A percentile compares a stretch with the other conserved stretches of the same genome.
These are phyloP conservation scores for Lipomyces sp. DNA, from an alignment of 805 yeast species.

Conservation along the genomic window DNA sequence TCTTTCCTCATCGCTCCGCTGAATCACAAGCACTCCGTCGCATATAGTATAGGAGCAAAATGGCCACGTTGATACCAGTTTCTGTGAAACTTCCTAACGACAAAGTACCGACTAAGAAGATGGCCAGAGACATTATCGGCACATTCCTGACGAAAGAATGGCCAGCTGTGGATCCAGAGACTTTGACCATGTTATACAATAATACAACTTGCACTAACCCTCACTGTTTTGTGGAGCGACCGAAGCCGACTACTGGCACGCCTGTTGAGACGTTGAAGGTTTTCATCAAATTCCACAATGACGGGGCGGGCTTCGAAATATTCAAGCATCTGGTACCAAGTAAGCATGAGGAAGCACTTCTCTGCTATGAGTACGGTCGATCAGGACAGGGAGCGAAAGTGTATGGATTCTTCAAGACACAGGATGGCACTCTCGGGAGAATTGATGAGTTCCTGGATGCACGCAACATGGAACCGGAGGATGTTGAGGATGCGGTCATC, in stretches of 20 bases:
- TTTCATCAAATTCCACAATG: background rate
- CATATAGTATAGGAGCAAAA: background rate
- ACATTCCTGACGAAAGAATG: constrained; percentile 3
- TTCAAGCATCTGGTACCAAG: background rate
- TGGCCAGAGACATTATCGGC: constrained; percentile 3
- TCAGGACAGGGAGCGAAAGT: constrained; percentile 2
- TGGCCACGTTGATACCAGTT: background rate
- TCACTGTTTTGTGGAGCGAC: background rate
- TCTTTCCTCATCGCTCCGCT: background rate
- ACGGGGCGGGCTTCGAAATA: background rate
- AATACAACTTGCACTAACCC: background rate
- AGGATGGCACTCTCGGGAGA: constrained; percentile 1
- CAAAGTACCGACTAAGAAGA: constrained; percentile 3
- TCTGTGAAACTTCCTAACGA: background rate
- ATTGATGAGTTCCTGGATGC: constrained; percentile 3
- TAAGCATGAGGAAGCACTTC: background rate
- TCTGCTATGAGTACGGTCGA: constrained; percentile 1
- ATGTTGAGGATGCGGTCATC: constrained; percentile 5
- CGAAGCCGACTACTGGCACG: background rate
- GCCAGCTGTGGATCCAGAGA: constrained; percentile 1
- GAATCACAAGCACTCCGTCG: background rate
- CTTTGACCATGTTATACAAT: background rate
- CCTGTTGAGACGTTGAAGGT: constrained; percentile 4
- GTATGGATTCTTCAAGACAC: constrained; percentile 4
- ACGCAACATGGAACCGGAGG: constrained; percentile 3